Conservation (phyloP, 805 yeast genomes). For the Wickerhamomyces silvicola region DNA sequence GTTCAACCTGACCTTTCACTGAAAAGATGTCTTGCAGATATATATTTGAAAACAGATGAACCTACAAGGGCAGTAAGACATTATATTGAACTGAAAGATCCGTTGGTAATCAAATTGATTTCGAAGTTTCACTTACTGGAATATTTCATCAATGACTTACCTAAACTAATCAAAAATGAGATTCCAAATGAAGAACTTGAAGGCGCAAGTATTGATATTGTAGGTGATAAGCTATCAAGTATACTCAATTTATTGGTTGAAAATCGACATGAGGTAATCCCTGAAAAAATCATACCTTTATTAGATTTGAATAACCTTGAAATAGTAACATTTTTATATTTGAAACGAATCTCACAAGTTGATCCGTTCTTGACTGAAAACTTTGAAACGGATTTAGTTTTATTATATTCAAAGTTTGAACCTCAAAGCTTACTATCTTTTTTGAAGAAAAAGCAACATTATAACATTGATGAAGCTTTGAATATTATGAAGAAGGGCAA, state of each 20-base stretch:
- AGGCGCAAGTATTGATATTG: constrained; percentile 29
- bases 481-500: constrained; percentile 48
- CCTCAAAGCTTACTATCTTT: constrained; percentile 50
- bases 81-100: constrained; percentile 50
- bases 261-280: constrained; percentile 58
- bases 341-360: constrained; percentile 47
- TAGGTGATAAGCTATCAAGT: constrained; percentile 34
- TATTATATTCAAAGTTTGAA: constrained; percentile 59
- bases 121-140: constrained; percentile 57
- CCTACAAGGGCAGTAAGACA: constrained; percentile 61
- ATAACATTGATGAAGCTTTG: constrained; percentile 68
- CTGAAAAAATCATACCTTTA: constrained; percentile 42
- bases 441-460: constrained; percentile 51
- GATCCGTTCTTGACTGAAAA: constrained; percentile 51
- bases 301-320: constrained; percentile 37
- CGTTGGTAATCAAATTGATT: constrained; percentile 49
- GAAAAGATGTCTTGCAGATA: constrained; percentile 39
- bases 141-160: constrained; percentile 40
- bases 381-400: constrained; percentile 63
- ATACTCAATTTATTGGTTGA: constrained; percentile 52
- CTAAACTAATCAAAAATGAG: constrained; percentile 42
- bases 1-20: constrained; percentile 24
- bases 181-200: constrained; percentile 27
- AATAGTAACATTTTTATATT: constrained; percentile 54
- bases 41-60: constrained; percentile 53